phyloP scores from a whole-genome alignment of 345 rosid genomes.

The Nasturtium officinale region DNA sequence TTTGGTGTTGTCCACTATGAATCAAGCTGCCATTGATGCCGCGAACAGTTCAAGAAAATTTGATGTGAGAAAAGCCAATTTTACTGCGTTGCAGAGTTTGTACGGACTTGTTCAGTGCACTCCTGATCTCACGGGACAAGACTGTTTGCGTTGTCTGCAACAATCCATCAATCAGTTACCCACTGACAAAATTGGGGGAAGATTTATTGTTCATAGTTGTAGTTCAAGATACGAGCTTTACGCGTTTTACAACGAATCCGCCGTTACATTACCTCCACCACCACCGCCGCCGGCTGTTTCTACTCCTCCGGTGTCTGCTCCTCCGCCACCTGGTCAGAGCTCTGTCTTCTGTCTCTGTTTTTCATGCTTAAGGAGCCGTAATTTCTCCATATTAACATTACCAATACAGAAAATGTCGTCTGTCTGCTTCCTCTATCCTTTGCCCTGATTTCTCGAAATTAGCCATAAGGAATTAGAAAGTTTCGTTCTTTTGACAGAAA shows the following conservation, averaged over 20 bases:
- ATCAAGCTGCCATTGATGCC: not conserved
- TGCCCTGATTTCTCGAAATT: not conserved
- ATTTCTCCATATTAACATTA: not conserved
- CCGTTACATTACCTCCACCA: not conserved
- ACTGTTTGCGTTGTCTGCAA: slow-evolving; percentile 41
- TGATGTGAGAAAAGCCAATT: slow-evolving; percentile 9
- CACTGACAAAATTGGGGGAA: slow-evolving; percentile 37
- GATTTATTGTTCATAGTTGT: slow-evolving; percentile 46
- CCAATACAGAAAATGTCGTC: not conserved
- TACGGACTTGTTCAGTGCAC: slow-evolving; percentile 59
- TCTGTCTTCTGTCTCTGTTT: slow-evolving; percentile 14
- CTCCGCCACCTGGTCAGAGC: slow-evolving; percentile 27
- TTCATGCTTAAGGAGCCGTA: no score
- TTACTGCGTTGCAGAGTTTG: slow-evolving; percentile 9
- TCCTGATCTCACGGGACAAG: slow-evolving; percentile 43
- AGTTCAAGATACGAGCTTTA: slow-evolving; percentile 44
- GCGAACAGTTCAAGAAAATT: slow-evolving; percentile 30
- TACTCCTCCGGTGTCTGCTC: slow-evolving; percentile 22
- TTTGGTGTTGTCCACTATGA: slow-evolving; percentile 9
- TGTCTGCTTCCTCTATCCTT: not conserved
- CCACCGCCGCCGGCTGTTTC: not conserved
- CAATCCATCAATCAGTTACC: not conserved
- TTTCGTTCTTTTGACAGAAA: not conserved
- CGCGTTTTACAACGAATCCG: slow-evolving; percentile 40
- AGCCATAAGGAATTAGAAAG: not conserved